phyloP scores from a whole-genome alignment of 345 rosid species.

The Barbarea vulgaris region DNA sequence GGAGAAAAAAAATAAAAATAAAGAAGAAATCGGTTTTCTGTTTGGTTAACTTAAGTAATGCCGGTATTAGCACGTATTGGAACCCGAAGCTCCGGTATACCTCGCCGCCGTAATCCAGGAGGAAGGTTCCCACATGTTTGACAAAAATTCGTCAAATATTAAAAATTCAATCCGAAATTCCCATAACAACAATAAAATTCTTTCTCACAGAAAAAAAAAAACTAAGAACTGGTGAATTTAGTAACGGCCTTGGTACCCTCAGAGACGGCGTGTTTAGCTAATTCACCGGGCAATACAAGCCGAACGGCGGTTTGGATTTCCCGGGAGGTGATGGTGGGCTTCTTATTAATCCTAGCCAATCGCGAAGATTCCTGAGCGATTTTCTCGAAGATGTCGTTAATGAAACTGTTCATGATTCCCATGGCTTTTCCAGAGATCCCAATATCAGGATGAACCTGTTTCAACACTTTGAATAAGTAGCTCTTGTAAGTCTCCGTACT shows the following conservation, averaged over 20 bases:
- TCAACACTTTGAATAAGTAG: conserved; percentile 62
- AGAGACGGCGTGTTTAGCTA: conserved; percentile 70
- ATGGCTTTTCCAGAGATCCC: conserved; percentile 62
- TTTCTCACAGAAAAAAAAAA: background rate
- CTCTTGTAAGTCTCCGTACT: conserved; percentile 73
- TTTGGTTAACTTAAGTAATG: background rate
- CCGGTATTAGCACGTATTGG: background rate
- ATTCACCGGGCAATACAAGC: conserved; percentile 66
- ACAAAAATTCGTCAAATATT: background rate
- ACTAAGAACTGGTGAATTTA: conserved; percentile 62
- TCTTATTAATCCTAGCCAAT: conserved; percentile 75
- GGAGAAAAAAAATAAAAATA: no score
- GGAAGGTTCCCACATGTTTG: no score
- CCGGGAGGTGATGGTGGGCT: conserved; percentile 67
- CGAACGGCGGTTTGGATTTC: conserved; percentile 76
- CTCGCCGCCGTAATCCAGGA: no score
- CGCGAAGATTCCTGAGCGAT: conserved; percentile 65
- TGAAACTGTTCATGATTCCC: conserved; percentile 74
- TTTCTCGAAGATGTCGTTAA: conserved; percentile 69
- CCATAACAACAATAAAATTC: background rate
- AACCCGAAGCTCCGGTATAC: no score
- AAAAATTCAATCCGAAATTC: background rate
- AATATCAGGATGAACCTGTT: conserved; percentile 57
- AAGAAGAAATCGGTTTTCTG: background rate
- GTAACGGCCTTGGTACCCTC: conserved; percentile 77